Evolutionary conservation across 2,329 filamentous ascomycete species (phyloP).

Genomic region (Penicillium olsonii): DNA sequence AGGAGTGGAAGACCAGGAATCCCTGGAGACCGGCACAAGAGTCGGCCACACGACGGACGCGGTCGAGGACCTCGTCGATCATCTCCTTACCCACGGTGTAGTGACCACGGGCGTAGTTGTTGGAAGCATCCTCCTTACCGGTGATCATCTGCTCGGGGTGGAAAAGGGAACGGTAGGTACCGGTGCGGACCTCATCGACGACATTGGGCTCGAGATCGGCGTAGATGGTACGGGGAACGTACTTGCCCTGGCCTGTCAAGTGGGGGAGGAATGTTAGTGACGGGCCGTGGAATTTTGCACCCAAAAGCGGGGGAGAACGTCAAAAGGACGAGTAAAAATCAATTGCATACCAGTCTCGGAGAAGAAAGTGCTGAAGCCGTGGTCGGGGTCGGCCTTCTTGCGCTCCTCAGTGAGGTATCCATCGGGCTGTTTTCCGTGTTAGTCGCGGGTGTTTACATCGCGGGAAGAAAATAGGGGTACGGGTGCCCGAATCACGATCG

Average conservation of each 20-base stretch:
- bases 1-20: conserved; percentile 99
- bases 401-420: conserved; percentile 98
- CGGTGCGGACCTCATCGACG: conserved; percentile 98
- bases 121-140: conserved; percentile 99
- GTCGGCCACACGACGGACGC: conserved; percentile 95
- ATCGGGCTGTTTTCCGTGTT: conserved; percentile 71
- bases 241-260: conserved; percentile 86
- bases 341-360: conserved; percentile 86
- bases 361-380: conserved; percentile 99
- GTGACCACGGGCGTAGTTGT: conserved; percentile 99
- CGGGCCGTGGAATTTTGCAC: conserved; percentile 11
- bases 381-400: conserved; percentile 87
- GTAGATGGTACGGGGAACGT: conserved; percentile 98
- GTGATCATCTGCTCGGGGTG: conserved; percentile 99
- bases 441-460: conserved; percentile 27
- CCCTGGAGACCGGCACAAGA: conserved; percentile 98
- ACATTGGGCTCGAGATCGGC: conserved; percentile 99
- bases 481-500: conserved; percentile 19
- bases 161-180: conserved; percentile 93
- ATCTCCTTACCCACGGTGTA: conserved; percentile 99
- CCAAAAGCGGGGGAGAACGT: conserved; percentile 16
- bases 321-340: conserved; percentile 24
- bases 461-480: conserved; percentile 21
- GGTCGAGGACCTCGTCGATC: conserved; percentile 96
- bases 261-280: conserved; percentile 21